These are phyloP conservation scores for Mycena crocata DNA, from an alignment of 768 basidiomycete species.

Conservation along the genomic window DNA sequence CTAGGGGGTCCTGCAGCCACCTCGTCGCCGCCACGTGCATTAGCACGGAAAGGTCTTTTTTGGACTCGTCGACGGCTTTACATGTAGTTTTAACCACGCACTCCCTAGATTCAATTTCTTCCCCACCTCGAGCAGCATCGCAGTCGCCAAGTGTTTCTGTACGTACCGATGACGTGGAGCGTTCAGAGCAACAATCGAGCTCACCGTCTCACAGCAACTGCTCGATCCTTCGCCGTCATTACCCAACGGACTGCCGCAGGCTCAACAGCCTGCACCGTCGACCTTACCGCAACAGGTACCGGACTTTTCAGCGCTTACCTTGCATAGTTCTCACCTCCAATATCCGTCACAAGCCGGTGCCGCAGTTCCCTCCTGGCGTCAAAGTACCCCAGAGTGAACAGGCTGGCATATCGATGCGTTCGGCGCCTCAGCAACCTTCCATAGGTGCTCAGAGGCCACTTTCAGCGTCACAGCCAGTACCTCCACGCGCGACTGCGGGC, in stretches of 20 bases:
- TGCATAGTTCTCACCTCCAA: not conserved
- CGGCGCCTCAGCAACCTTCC: constrained; percentile 45
- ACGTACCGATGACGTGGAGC: constrained; percentile 37
- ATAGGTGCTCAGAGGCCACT: constrained; percentile 64
- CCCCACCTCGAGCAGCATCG: constrained; percentile 55
- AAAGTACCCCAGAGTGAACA: constrained; percentile 65
- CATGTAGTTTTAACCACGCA: constrained; percentile 38
- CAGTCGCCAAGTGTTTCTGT: constrained; percentile 58
- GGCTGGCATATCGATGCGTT: constrained; percentile 36
- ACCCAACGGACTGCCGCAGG: constrained; percentile 44
- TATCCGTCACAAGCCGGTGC: constrained; percentile 33
- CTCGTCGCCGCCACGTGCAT: constrained; percentile 68
- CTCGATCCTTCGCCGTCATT: constrained; percentile 45
- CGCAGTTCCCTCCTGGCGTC: constrained; percentile 78
- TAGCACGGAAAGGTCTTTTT: constrained; percentile 62
- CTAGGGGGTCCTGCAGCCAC: constrained; percentile 61
- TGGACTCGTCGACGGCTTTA: constrained; percentile 28
- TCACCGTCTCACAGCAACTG: constrained; percentile 48
- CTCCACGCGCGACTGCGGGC: constrained; percentile 52
- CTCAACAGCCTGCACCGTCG: constrained; percentile 50
- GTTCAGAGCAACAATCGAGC: constrained; percentile 7
- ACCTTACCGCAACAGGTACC: constrained; percentile 58
- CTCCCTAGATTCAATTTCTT: constrained; percentile 55
- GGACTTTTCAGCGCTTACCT: constrained; percentile 45
- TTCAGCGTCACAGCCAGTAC: constrained; percentile 61